phyloP scores from a whole-genome alignment of 2,329 filamentous ascomycete genomes.

The Scytalidium lignicola region DNA sequence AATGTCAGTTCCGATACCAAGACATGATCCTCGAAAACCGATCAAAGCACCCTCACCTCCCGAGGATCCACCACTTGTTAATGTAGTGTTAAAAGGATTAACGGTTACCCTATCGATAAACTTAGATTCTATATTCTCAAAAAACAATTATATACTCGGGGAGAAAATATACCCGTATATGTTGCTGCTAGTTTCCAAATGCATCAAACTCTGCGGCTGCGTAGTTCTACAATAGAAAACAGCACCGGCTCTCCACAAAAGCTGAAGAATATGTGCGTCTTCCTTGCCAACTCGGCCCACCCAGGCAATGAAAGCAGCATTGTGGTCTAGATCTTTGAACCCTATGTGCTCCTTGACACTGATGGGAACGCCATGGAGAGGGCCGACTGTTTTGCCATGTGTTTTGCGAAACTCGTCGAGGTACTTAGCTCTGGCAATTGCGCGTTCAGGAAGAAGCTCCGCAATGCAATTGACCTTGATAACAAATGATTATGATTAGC shows the following conservation, averaged over 20 bases:
- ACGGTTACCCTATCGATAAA: conserved; percentile 37
- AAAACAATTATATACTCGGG: conserved; percentile 41
- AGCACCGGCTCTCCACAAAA: conserved; percentile 41
- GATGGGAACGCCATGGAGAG: conserved; percentile 42
- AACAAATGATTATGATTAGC: not conserved
- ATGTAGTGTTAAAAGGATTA: conserved; percentile 46
- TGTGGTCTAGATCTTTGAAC: conserved; percentile 42
- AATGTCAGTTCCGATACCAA: conserved; percentile 52
- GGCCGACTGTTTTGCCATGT: conserved; percentile 28
- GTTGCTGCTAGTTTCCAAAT: conserved; percentile 45
- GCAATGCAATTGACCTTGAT: conserved; percentile 40
- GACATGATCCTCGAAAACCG: conserved; percentile 43
- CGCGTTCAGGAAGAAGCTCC: conserved; percentile 32
- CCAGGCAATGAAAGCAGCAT: conserved; percentile 45
- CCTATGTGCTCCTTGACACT: conserved; percentile 48
- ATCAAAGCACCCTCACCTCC: conserved; percentile 53
- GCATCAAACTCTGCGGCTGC: conserved; percentile 50
- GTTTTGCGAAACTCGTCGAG: conserved; percentile 29
- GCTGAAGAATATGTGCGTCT: conserved; percentile 42
- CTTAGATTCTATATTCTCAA: conserved; percentile 43
- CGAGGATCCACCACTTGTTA: conserved; percentile 48
- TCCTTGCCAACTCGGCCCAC: conserved; percentile 38
- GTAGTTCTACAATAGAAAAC: conserved; percentile 49
- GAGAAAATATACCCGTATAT: conserved; percentile 39
- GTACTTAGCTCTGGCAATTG: conserved; percentile 26